These are phyloP conservation scores for Fusarium liriodendri DNA, from an alignment of 2,329 filamentous ascomycete species.

Conservation along the genomic window DNA sequence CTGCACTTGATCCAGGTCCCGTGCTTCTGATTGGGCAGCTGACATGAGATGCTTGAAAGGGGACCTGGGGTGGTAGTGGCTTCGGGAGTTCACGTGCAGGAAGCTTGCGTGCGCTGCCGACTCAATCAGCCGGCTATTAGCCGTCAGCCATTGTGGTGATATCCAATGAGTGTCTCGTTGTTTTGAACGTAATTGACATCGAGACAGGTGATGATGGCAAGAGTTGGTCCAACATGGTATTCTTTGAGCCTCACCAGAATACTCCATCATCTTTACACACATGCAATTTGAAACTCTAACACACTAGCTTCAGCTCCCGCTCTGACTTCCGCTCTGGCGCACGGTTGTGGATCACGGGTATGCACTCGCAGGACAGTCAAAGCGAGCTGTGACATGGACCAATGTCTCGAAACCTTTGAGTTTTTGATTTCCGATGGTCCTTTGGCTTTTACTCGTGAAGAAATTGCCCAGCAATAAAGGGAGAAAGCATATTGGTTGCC, in stretches of 20 bases:
- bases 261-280: background rate
- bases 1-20: conserved; percentile 37
- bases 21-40: conserved; percentile 45
- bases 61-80: conserved; percentile 33
- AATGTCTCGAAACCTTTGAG: background rate
- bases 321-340: conserved; percentile 2
- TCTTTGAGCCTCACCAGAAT: background rate
- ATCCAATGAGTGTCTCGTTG: background rate
- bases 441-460: background rate
- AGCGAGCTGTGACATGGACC: background rate
- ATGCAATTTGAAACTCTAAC: background rate
- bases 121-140: conserved; percentile 39
- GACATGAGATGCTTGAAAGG: conserved; percentile 34
- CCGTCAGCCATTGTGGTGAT: conserved; percentile 21
- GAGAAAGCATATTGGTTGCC: background rate
- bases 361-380: background rate
- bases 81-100: conserved; percentile 42
- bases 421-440: background rate
- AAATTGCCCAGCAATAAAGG: background rate
- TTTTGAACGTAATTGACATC: background rate
- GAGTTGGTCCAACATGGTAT: background rate
- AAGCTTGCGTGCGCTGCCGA: conserved; percentile 19
- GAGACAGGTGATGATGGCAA: background rate
- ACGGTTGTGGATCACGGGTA: conserved; percentile 17
- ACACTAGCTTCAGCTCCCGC: background rate